Base-by-base conservation (phyloP, 2,329 filamentous ascomycete species). In the Fusarium incarnatum region DNA sequence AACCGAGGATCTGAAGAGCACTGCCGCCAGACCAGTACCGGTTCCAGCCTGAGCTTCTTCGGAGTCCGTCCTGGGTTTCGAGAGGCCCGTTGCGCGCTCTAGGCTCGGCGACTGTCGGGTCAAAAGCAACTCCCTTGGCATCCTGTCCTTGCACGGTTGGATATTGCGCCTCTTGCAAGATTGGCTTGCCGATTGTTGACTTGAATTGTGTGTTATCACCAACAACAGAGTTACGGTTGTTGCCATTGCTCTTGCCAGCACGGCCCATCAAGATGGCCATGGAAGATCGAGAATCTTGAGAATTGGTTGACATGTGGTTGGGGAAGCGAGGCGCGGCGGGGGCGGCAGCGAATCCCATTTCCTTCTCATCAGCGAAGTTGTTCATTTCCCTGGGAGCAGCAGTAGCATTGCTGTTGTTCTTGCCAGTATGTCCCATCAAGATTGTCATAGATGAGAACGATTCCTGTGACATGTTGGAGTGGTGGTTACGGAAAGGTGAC, bases 11-110 rank as follows among this genome's bases (percentile, higher is more conserved):
- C 74, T 91, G 90, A 59, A 91, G 80, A 10, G 89, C 87, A 70
- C 90, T 92, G 56, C 91, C 91, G 53, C 90, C 91, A 16, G 91
- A 92, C 87, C 92, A 94, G 79, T 93, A 94, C 56, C 88, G 83
- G 78, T 92, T 93, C 91, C 91, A 94, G 49, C 91, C 91, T 6
- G 91, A 93, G 73, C 90, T 92, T 75, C 88, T 85, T 58, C 89
- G 84, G 22, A 83, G 81, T 46, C 80, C 80, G 50, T 82, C 84
- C 52, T 85, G 80, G 67, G 66, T 74, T 56, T 76, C 79, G 66
- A 67, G 71, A 64, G 58, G 81, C 62, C 66, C 74, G 45, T 76
- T 77, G 65, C 75, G 77, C 67, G 77, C 76, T 59, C 79, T 81
- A 61, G 81, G 81, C 76, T 77, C 76, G 5, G 67, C 74, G 40